Evolutionary conservation across 1,284 basidiomycete genomes (phyloP), one percentile per base, ranked within the genome.

Genomic region (Entoloma clypeatum): DNA sequence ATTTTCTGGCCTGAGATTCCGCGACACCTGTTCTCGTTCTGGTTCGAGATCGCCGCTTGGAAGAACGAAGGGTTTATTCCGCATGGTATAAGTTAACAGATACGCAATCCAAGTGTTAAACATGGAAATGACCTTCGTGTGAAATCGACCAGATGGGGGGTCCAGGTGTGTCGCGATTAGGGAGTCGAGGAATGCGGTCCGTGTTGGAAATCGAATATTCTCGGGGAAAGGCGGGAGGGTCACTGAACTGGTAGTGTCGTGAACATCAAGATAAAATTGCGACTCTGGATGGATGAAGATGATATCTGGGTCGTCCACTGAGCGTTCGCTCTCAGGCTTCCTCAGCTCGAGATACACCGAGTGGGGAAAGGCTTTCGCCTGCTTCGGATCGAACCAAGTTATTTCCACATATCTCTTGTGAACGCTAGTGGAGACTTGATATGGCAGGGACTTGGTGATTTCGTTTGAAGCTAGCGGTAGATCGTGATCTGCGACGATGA

Each of bases 1-100:
- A 41, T 47, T 44, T 37, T 47, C 42, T 6, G 32, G 42, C n/a
- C 34, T 39, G 17, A 47, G 42, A 22, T 24, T 47, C 24, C 18
- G 40, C 33, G 41, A n/a, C 21, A 47, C 32, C 14, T 36, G 26
- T 21, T 9, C 28, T 7, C 16, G 36, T 32, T 47, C 42, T 28
- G 32, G 42, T 36, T 44, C 38, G 22, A 47, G 45, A 33, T 47
- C 35, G 14, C 42, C 42, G 13, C 16, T 37, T 9, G 32, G 33
- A 19, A 44, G 45, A n/a, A 47, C 33, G n/a, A 13, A 14, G 24
- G 45, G 42, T n/a, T 24, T 5, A 27, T 27, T 30, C 32, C 18
- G 8, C 32, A 34, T 5, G 6, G 32, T 34, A 22, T 34, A 34
- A 5, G 6, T 22, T 11, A 34, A 34, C n/a, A 34, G 24, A 22